These are phyloP conservation scores for Colletotrichum incanum DNA, from an alignment of 2,329 filamentous ascomycete species.

Conservation along the genomic window DNA sequence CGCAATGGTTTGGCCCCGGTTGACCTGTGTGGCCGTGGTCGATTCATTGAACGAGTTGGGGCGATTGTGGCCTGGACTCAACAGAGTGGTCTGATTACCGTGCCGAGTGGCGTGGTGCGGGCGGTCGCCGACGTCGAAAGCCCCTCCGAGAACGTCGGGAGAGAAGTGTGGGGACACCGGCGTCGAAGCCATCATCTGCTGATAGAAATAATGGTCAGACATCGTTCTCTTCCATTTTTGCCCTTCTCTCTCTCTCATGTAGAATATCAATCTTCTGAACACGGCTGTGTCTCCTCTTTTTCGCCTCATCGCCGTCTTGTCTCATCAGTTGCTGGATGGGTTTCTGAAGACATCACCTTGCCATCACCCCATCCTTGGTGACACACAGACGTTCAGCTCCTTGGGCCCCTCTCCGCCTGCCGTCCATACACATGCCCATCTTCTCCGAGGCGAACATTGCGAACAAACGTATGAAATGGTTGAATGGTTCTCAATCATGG, in stretches of 20 bases:
- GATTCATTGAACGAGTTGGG: constrained; percentile 24
- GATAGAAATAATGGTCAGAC: constrained; percentile 41
- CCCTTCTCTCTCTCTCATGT: background rate
- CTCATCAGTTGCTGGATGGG: constrained; percentile 15
- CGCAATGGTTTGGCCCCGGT: background rate
- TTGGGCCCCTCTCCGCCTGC: constrained; percentile 3
- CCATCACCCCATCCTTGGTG: constrained; percentile 23
- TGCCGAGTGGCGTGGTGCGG: constrained; percentile 40
- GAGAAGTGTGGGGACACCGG: constrained; percentile 39
- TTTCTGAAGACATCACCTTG: constrained; percentile 20
- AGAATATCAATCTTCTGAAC: background rate
- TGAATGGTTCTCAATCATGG: constrained; percentile 3
- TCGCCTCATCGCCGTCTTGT: constrained; percentile 20
- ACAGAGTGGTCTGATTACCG: constrained; percentile 38
- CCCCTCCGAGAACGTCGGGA: constrained; percentile 34
- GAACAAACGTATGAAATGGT: background rate
- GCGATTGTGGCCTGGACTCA: constrained; percentile 25
- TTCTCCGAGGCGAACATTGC: constrained; percentile 1
- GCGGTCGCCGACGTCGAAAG: constrained; percentile 33
- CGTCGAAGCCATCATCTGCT: constrained; percentile 42
- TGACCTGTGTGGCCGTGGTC: background rate
- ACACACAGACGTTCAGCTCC: constrained; percentile 11
- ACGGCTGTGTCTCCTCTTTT: background rate
- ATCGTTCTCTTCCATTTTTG: background rate
- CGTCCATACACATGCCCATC: background rate